Evolutionary conservation across 2,329 filamentous ascomycete genomes (phyloP).

Genomic region (Paraphoma sp.): DNA sequence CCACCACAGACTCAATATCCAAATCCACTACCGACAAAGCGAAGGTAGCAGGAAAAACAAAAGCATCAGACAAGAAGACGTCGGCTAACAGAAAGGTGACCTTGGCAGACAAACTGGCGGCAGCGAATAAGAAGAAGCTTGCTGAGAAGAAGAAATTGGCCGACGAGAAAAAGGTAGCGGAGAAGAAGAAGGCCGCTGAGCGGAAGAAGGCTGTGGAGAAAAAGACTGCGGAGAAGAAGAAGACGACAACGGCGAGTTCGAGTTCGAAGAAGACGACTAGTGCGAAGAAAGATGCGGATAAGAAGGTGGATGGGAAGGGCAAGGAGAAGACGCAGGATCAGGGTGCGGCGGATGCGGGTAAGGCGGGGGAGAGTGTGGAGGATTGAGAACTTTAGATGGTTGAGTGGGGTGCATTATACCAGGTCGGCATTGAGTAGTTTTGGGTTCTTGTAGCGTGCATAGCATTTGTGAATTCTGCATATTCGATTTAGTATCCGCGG

Average conservation of each 20-base stretch:
- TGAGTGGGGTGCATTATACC: not conserved
- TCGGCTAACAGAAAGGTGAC: not conserved
- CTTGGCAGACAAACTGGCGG: slow-evolving; percentile 13
- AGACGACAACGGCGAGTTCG: not conserved
- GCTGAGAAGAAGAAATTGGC: slow-evolving; percentile 7
- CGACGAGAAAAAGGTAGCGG: slow-evolving; percentile 13
- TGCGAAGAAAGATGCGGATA: slow-evolving; percentile 13
- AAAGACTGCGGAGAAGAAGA: slow-evolving; percentile 3
- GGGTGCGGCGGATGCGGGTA: slow-evolving; percentile 30
- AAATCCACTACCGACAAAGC: not conserved
- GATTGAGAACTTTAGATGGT: slow-evolving; percentile 27
- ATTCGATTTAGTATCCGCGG: too few relatives aligned
- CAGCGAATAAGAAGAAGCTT: slow-evolving; percentile 4
- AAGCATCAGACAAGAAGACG: slow-evolving; percentile 1
- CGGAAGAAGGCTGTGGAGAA: slow-evolving; percentile 10
- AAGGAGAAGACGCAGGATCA: slow-evolving; percentile 30
- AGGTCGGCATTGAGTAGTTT: too few relatives aligned
- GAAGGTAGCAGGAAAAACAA: not conserved
- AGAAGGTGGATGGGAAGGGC: slow-evolving; percentile 9
- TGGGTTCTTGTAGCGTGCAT: not conserved
- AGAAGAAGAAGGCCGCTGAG: slow-evolving; percentile 14
- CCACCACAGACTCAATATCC: not conserved
- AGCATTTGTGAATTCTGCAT: not conserved
- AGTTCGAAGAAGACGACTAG: slow-evolving; percentile 1
- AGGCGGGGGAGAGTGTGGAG: slow-evolving; percentile 47